A percentile compares a stretch with the other conserved stretches of the same genome.
These are phyloP conservation scores for Oidiodendron maius DNA, from an alignment of 495 filamentous ascomycete species.

Conservation along the genomic window DNA sequence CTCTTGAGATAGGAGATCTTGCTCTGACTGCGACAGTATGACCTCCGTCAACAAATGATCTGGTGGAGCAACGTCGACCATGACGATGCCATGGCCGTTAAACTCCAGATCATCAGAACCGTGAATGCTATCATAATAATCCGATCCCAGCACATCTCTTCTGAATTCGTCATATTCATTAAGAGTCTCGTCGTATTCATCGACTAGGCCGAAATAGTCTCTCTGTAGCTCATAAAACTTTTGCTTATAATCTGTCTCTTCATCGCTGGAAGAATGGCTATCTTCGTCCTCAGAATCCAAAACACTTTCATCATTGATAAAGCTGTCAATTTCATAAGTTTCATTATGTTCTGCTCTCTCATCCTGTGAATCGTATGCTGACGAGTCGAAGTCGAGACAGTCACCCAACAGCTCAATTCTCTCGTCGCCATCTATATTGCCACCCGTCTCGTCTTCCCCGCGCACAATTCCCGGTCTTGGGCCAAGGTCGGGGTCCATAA, in stretches of 20 bases:
- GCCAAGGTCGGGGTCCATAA: constrained; percentile 2
- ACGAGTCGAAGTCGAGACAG: constrained; percentile 15
- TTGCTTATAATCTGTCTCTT: constrained; percentile 15
- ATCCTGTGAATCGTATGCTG: constrained; percentile 21
- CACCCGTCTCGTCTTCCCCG: constrained; percentile 4
- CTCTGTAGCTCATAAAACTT: constrained; percentile 5
- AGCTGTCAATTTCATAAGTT: constrained; percentile 18
- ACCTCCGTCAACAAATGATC: constrained; percentile 10
- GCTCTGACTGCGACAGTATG: constrained; percentile 5
- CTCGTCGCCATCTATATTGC: neutral
- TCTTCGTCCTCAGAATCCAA: constrained; percentile 8
- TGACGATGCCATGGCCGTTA: constrained; percentile 8
- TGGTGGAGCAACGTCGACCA: constrained; percentile 8
- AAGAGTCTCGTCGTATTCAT: neutral
- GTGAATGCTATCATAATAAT: constrained; percentile 6
- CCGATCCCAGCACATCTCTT: constrained; percentile 2
- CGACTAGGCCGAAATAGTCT: neutral
- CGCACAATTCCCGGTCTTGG: constrained; percentile 2
- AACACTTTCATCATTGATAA: constrained; percentile 17
- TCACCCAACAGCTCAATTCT: constrained; percentile 6
- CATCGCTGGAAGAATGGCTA: constrained; percentile 9
- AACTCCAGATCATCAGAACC: constrained; percentile 4
- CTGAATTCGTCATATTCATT: constrained; percentile 3
- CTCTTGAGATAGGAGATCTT: neutral
- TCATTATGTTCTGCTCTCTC: constrained; percentile 1